Percentiles rank a stretch among this genome's conserved stretches.
Evolutionary conservation across 345 rosid species (phyloP).

Genomic region (Moricandia moricandioides): DNA sequence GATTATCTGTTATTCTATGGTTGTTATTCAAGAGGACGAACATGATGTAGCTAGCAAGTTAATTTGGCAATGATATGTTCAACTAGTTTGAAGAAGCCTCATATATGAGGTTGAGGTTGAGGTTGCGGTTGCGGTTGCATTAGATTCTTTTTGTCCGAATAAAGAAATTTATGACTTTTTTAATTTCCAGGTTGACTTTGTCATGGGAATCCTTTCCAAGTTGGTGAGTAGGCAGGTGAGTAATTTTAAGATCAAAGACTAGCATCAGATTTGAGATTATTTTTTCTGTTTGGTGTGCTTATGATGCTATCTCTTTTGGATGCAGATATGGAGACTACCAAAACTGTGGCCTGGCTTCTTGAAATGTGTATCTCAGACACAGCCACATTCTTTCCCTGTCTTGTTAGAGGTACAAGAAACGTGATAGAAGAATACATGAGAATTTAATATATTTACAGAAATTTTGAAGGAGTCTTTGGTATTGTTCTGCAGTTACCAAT

Average conservation of each 20-base stretch:
- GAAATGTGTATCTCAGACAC: conserved; percentile 92
- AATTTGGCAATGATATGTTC: neutral
- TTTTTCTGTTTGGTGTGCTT: neutral
- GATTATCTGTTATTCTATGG: neutral
- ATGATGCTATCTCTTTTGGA: conserved; percentile 9
- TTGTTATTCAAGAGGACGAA: neutral
- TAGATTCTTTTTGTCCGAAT: conserved; percentile 1
- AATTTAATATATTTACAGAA: neutral
- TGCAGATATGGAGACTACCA: conserved; percentile 95
- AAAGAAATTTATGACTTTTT: neutral
- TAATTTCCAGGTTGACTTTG: conserved; percentile 76
- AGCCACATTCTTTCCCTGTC: conserved; percentile 86
- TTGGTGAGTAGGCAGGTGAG: conserved; percentile 86
- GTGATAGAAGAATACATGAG: neutral
- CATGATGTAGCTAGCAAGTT: neutral
- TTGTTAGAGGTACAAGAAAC: conserved; percentile 61
- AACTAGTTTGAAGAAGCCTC: conserved; percentile 2
- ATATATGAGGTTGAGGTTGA: conserved; percentile 13
- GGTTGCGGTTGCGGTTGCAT: no score
- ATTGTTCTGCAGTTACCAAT: conserved; percentile 70
- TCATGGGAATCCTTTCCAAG: conserved; percentile 92
- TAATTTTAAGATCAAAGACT: conserved; percentile 15
- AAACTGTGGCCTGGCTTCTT: conserved; percentile 96
- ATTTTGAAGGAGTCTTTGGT: conserved; percentile 16
- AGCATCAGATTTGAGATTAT: conserved; percentile 6